Percentiles rank a stretch among this genome's conserved stretches.
phyloP scores from a whole-genome alignment of 768 basidiomycete genomes.

The Hirschioporus abietinus region DNA sequence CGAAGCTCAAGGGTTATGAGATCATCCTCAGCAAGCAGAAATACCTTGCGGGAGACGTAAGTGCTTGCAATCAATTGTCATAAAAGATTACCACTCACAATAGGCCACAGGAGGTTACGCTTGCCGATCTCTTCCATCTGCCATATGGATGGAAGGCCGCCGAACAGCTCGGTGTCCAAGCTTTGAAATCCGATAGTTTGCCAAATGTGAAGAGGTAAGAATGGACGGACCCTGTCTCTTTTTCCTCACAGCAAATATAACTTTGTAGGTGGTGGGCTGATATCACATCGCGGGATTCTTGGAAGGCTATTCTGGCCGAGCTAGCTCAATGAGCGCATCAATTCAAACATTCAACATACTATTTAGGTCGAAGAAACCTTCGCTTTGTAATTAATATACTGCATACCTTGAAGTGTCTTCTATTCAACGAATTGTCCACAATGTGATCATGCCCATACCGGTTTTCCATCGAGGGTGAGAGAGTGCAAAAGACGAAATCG shows the following conservation, averaged over 20 bases:
- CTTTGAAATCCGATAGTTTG: not conserved
- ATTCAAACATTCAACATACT: not conserved
- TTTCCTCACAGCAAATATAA: not conserved
- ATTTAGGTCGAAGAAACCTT: not conserved
- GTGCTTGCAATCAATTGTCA: slow-evolving; percentile 6
- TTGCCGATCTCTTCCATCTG: slow-evolving; percentile 56
- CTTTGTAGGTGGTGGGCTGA: slow-evolving; percentile 46
- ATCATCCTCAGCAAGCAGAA: slow-evolving; percentile 48
- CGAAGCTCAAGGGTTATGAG: slow-evolving; percentile 50
- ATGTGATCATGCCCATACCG: too few species aligned
- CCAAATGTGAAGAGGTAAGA: not conserved
- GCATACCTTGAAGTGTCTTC: not conserved
- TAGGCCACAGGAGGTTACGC: slow-evolving; percentile 35
- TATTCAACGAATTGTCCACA: not conserved
- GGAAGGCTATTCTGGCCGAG: slow-evolving; percentile 31
- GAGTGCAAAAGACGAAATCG: too few species aligned
- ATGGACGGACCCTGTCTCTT: not conserved
- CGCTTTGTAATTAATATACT: not conserved
- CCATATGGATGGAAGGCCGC: slow-evolving; percentile 34
- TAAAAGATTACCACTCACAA: not conserved
- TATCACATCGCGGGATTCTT: slow-evolving; percentile 39
- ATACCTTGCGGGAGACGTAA: slow-evolving; percentile 40
- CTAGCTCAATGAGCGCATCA: not conserved
- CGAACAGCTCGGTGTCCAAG: slow-evolving; percentile 5
- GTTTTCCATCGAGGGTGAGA: too few species aligned